Evolutionary conservation across 2,329 filamentous ascomycete genomes (phyloP).

Genomic region (Microdochium bolleyi): DNA sequence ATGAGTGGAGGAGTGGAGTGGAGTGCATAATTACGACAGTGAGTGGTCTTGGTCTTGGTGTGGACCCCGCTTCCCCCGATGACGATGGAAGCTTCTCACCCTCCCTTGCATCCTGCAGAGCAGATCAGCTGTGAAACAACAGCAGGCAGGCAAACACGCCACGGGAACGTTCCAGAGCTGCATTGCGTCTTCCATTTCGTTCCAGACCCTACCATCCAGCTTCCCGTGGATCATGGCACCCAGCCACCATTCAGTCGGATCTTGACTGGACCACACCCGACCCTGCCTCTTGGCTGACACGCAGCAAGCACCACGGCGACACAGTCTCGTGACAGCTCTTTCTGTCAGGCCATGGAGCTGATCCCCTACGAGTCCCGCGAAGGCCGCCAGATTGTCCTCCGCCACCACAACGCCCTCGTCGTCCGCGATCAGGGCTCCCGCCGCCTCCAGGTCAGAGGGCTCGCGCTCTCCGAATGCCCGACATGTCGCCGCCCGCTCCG

Average conservation of each 20-base stretch:
- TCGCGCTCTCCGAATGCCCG: conserved; percentile 67
- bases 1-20: no score
- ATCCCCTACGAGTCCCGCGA: conserved; percentile 69
- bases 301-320: neutral
- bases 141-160: neutral
- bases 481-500: conserved; percentile 73
- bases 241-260: no score
- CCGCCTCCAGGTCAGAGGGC: conserved; percentile 71
- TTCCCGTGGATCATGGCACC: no score
- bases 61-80: no score
- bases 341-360: conserved; percentile 46
- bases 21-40: no score
- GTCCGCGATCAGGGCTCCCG: conserved; percentile 80
- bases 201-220: no score
- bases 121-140: no score
- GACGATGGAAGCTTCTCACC: no score
- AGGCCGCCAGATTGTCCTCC: conserved; percentile 75
- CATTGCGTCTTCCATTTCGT: neutral
- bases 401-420: conserved; percentile 87
- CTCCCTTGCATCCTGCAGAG: neutral
- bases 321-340: neutral
- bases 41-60: no score
- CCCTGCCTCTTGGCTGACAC: neutral
- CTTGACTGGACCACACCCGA: no score
- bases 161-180: neutral